A percentile compares a stretch with the other conserved stretches of the same genome.
Conservation (phyloP, 495 filamentous ascomycete species). For the Penicillium lagena region DNA sequence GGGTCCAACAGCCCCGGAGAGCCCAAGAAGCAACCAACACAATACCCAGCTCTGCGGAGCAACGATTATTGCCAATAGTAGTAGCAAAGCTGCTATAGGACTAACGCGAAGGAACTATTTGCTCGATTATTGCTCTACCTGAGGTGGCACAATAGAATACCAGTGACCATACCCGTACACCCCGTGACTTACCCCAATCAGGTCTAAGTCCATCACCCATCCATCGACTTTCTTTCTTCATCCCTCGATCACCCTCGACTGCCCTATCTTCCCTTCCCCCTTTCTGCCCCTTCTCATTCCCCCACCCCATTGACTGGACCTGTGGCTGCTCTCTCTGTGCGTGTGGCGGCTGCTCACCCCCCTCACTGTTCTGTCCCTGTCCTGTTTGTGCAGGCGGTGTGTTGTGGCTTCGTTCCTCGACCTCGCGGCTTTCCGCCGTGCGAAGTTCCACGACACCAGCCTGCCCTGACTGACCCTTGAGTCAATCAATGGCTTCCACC, state of each 20-base stretch:
- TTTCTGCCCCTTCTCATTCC: conserved; percentile 3
- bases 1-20: too few relatives aligned
- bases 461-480: conserved; percentile 23
- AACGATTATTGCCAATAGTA: too few relatives aligned
- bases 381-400: conserved; percentile 38
- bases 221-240: not conserved
- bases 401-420: conserved; percentile 27
- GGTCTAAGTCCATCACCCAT: conserved; percentile 1
- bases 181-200: conserved; percentile 18
- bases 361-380: conserved; percentile 6
- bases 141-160: not conserved
- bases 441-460: conserved; percentile 36
- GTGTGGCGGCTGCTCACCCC: conserved; percentile 3
- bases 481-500: conserved; percentile 45
- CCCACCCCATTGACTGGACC: conserved; percentile 8
- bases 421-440: conserved; percentile 33
- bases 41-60: too few relatives aligned
- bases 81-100: too few relatives aligned
- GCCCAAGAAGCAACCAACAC: too few relatives aligned
- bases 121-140: not conserved
- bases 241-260: not conserved
- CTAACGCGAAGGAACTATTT: too few relatives aligned
- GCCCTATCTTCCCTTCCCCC: conserved; percentile 1
- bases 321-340: conserved; percentile 1
- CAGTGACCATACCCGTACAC: conserved; percentile 2